Evolutionary conservation across 768 basidiomycete species (phyloP).

Genomic region (Hypholoma fasciculare): DNA sequence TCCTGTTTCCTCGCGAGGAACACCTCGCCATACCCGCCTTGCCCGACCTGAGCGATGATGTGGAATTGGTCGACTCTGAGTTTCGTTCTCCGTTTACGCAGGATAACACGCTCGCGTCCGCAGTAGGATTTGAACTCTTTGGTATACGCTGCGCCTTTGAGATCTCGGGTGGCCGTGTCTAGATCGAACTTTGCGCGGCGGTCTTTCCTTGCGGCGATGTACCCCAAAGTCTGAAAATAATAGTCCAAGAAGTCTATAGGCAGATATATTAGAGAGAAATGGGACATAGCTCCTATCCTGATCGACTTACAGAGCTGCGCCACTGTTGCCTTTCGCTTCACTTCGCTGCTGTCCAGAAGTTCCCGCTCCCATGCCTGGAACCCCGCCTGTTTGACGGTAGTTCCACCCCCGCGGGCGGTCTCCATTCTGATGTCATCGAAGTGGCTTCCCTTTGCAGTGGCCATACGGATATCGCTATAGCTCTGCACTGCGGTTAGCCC

Average conservation of each 20-base stretch:
- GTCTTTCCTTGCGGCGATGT: slow-evolving; percentile 83
- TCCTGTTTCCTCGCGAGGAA: slow-evolving; percentile 95
- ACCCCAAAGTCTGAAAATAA: slow-evolving; percentile 94
- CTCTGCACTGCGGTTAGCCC: slow-evolving; percentile 44
- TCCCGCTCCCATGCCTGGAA: slow-evolving; percentile 85
- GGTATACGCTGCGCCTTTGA: slow-evolving; percentile 54
- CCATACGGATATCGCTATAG: slow-evolving; percentile 53
- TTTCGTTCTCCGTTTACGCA: slow-evolving; percentile 92
- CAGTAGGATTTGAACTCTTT: slow-evolving; percentile 93
- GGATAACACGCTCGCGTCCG: slow-evolving; percentile 88
- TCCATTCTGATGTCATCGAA: slow-evolving; percentile 68
- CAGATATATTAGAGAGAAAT: background rate
- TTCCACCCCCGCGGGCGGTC: slow-evolving; percentile 49
- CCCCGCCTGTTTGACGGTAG: slow-evolving; percentile 57
- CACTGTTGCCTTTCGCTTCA: slow-evolving; percentile 94
- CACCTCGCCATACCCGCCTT: slow-evolving; percentile 98
- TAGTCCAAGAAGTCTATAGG: slow-evolving; percentile 91
- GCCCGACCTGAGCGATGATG: slow-evolving; percentile 97
- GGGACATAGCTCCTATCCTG: slow-evolving; percentile 1
- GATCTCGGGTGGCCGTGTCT: slow-evolving; percentile 71
- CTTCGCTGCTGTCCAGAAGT: slow-evolving; percentile 80
- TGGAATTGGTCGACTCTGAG: slow-evolving; percentile 94
- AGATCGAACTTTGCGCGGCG: slow-evolving; percentile 80
- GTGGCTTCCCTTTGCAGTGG: slow-evolving; percentile 54
- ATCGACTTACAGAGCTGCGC: slow-evolving; percentile 84